phyloP scores from a whole-genome alignment of 2,329 filamentous ascomycete species.

The Xylariaceae sp. region DNA sequence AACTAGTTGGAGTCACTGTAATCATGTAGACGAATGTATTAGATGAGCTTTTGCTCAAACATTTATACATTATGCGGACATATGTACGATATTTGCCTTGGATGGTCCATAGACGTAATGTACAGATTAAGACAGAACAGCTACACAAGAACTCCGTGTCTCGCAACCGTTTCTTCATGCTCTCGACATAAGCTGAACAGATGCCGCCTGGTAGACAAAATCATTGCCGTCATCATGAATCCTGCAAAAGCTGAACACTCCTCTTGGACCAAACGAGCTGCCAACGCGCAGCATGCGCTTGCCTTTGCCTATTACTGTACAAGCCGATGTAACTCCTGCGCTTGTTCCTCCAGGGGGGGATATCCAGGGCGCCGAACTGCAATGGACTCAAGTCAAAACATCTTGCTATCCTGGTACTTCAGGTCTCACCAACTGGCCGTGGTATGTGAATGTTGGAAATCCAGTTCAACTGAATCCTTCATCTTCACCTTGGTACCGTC shows the following conservation, averaged over 20 bases:
- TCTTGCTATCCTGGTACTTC: constrained; percentile 19
- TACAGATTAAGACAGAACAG: background rate
- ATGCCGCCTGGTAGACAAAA: background rate
- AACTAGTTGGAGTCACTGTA: constrained; percentile 4
- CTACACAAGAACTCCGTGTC: constrained; percentile 20
- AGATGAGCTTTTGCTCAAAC: background rate
- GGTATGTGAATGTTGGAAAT: constrained; percentile 2
- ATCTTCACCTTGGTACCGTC: background rate
- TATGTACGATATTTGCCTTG: constrained; percentile 21
- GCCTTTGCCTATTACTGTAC: constrained; percentile 13
- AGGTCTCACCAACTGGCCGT: background rate
- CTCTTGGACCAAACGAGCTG: constrained; percentile 5
- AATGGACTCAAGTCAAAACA: constrained; percentile 21
- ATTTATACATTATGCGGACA: constrained; percentile 24
- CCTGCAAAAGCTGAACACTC: constrained; percentile 4
- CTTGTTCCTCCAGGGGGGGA: background rate
- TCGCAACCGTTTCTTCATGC: constrained; percentile 1
- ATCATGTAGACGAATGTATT: background rate
- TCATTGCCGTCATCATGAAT: background rate
- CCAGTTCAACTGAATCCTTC: background rate
- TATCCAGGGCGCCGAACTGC: constrained; percentile 28
- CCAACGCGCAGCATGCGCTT: constrained; percentile 2
- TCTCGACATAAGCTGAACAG: background rate
- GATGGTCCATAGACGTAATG: background rate
- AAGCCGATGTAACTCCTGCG: constrained; percentile 22